Evolutionary conservation across 495 filamentous ascomycete genomes (phyloP).

Genomic region (Lentithecium fluviatile): DNA sequence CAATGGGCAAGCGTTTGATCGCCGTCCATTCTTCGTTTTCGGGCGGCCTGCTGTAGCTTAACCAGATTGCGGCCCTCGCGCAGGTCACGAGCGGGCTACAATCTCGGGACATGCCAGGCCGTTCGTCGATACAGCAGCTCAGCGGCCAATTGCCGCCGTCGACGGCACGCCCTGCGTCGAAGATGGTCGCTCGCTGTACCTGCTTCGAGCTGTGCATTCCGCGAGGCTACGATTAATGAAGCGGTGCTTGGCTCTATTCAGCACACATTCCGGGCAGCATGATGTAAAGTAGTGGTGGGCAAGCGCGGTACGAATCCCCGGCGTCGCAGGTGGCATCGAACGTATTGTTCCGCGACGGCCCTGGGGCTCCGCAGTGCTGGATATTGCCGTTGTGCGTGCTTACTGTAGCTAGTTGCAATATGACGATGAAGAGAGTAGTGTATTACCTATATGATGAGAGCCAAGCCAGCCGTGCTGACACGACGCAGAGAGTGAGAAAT

Average conservation of each 20-base stretch:
- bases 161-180: not conserved
- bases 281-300: not conserved
- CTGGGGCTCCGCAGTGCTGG: not conserved
- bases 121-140: not conserved
- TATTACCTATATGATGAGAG: conserved; percentile 9
- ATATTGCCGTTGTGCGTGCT: not conserved
- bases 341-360: not conserved
- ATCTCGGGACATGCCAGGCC: conserved; percentile 18
- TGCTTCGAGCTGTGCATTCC: not conserved
- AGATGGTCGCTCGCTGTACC: not conserved
- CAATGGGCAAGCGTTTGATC: conserved; percentile 35
- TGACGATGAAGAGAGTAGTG: conserved; percentile 6
- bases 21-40: conserved; percentile 23
- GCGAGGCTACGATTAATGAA: not conserved
- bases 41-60: conserved; percentile 12
- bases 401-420: not conserved
- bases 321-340: conserved; percentile 2
- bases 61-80: conserved; percentile 24
- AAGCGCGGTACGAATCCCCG: not conserved
- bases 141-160: not conserved
- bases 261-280: not conserved
- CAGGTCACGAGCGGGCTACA: conserved; percentile 28
- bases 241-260: not conserved
- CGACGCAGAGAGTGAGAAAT: not conserved
- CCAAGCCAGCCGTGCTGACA: conserved; percentile 16